phyloP scores from a whole-genome alignment of 2,329 filamentous ascomycete species.

The Aphanoascus verrucosus region DNA sequence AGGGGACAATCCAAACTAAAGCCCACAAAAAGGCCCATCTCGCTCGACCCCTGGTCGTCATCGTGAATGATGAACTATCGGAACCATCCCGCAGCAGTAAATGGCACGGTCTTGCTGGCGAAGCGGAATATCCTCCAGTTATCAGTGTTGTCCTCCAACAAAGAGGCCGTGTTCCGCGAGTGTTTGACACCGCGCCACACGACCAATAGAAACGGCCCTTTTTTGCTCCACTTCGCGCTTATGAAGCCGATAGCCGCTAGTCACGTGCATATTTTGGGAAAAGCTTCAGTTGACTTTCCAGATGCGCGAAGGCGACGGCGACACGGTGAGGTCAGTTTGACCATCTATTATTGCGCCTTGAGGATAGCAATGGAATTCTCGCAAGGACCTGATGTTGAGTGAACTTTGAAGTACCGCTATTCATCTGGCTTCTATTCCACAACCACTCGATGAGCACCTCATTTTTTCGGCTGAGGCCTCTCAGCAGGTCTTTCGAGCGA shows the following conservation, averaged over 20 bases:
- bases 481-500: neutral
- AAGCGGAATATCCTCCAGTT: neutral
- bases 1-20: constrained; percentile 19
- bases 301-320: too few species aligned
- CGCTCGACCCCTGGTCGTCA: neutral
- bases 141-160: neutral
- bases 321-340: too few species aligned
- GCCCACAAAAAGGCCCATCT: neutral
- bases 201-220: neutral
- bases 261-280: neutral
- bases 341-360: too few species aligned
- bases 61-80: neutral
- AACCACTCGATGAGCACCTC: neutral
- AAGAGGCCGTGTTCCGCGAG: neutral
- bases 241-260: neutral
- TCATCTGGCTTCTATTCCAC: neutral
- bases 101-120: constrained; percentile 20
- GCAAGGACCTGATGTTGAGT: too few species aligned
- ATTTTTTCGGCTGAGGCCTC: neutral
- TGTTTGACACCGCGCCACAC: neutral
- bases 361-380: too few species aligned
- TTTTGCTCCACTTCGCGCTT: too few species aligned
- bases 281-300: too few species aligned
- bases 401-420: neutral
- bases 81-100: constrained; percentile 12